phyloP scores from a whole-genome alignment of 805 yeast species.

The Saturnispora serradocipensis region DNA sequence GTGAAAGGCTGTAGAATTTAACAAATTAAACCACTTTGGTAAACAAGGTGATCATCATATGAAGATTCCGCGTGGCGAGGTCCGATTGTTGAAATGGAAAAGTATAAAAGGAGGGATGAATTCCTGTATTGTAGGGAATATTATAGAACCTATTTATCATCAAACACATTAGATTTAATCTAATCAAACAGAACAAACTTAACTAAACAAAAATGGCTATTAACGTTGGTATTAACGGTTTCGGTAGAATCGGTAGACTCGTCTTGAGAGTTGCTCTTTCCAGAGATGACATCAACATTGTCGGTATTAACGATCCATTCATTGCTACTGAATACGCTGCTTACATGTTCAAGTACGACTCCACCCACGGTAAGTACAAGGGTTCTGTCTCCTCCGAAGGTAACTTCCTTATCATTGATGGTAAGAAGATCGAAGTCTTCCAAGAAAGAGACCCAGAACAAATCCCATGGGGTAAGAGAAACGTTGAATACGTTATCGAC shows the following conservation, averaged over 20 bases:
- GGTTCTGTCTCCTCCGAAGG: constrained; percentile 61
- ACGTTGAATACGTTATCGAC: constrained; percentile 83
- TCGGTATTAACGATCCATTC: constrained; percentile 89
- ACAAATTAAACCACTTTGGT: background rate
- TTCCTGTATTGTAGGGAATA: background rate
- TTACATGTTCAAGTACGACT: constrained; percentile 92
- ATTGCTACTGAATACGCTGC: constrained; percentile 86
- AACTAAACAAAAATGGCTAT: constrained; percentile 37
- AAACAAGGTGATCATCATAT: constrained; percentile 1
- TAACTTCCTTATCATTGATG: constrained; percentile 56
- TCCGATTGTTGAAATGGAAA: background rate
- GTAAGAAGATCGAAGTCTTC: constrained; percentile 54
- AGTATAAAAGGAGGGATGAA: background rate
- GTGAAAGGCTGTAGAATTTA: background rate
- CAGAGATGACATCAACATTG: constrained; percentile 69
- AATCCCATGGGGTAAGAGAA: constrained; percentile 80
- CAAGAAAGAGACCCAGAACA: constrained; percentile 78
- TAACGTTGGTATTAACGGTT: constrained; percentile 86
- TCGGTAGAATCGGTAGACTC: constrained; percentile 91
- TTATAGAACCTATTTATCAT: background rate
- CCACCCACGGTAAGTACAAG: constrained; percentile 79
- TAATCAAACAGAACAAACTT: constrained; percentile 1
- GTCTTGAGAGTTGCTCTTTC: constrained; percentile 73
- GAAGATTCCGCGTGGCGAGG: constrained; percentile 4
- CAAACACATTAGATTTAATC: background rate